Evolutionary conservation across 495 filamentous ascomycete species (phyloP), one percentile per base, ranked within the genome.

Genomic region (Podospora appendiculata): DNA sequence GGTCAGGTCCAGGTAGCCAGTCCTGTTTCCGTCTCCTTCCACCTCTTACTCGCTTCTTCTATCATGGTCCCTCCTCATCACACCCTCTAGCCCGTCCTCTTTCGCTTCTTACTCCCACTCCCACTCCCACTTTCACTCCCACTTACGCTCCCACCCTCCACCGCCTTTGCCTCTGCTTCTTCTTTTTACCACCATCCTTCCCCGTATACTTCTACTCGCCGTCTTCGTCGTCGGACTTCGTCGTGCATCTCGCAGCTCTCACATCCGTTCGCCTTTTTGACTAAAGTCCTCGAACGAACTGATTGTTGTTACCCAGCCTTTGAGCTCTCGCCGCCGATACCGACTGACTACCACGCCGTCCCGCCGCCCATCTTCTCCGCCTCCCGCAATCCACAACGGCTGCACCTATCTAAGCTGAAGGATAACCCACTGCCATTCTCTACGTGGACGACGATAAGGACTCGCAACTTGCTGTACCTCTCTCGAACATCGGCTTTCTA

Each of bases 1-100:
- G 48, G 55, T 53, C 45, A 13, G 25, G 41, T 48, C 44, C 16
- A 13, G 18, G 8, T 19, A 13, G 36, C 34, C 55, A 66, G 63
- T 25, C 25, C 25, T 57, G 53, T 55, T 68, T 68, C 65, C 52
- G 60, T 63, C 50, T 46, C 41, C 61, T 68, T 68, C 65, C 59
- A 66, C 53, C 48, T 44, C 45, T 57, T 59, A 52, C 62, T 48
- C 53, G 55, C 60, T 54, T 55, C 60, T 65, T 71, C 68, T 56
- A 66, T 50, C 58, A 56, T 60, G 51, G 58, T 64, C 25, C 25
- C 48, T 38, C 36, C 36, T 35, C 41, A 42, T 51, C 53, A 59
- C 48, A 41, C 36, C 36, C 36, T 10, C 36, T 7, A 38, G 13
- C 36, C 49, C 52, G 32, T 54, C 42, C 25, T 41, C 47, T 54